Conservation (phyloP, 257 asterid species). For the Gardenia jasminoides region DNA sequence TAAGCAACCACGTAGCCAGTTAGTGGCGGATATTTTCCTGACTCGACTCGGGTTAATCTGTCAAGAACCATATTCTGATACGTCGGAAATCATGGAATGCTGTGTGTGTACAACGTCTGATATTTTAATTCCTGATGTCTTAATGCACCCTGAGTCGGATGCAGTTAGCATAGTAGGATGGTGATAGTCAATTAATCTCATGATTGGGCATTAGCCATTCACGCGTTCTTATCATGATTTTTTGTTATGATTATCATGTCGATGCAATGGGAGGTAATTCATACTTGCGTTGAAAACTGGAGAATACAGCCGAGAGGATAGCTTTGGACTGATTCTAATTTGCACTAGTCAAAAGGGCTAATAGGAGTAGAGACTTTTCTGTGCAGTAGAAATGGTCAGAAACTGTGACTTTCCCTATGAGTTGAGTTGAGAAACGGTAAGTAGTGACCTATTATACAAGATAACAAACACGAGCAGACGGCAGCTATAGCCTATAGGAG, state of each 20-base stretch:
- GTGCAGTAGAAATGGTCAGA: constrained; percentile 10
- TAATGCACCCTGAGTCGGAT: constrained; percentile 9
- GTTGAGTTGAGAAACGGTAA: neutral
- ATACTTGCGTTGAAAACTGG: constrained; percentile 10
- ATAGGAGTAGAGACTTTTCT: constrained; percentile 12
- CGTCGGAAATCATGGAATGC: no score
- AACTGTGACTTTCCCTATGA: constrained; percentile 7
- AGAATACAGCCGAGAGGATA: neutral
- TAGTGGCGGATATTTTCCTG: neutral
- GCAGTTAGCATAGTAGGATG: constrained; percentile 5
- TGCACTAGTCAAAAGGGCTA: neutral
- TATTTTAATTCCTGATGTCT: neutral
- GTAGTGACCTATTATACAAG: constrained; percentile 5
- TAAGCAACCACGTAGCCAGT: neutral
- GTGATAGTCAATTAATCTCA: constrained; percentile 25
- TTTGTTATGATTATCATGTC: neutral
- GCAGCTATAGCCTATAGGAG: no score
- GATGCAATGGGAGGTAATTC: constrained; percentile 14
- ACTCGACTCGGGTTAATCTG: neutral
- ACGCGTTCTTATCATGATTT: constrained; percentile 26
- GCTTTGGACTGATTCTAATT: neutral
- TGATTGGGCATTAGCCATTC: constrained; percentile 10
- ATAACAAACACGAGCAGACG: neutral
- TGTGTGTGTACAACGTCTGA: constrained; percentile 12
- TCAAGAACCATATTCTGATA: neutral